phyloP scores from a whole-genome alignment of 2,329 filamentous ascomycete genomes.

The Tolypocladium guangdongense region DNA sequence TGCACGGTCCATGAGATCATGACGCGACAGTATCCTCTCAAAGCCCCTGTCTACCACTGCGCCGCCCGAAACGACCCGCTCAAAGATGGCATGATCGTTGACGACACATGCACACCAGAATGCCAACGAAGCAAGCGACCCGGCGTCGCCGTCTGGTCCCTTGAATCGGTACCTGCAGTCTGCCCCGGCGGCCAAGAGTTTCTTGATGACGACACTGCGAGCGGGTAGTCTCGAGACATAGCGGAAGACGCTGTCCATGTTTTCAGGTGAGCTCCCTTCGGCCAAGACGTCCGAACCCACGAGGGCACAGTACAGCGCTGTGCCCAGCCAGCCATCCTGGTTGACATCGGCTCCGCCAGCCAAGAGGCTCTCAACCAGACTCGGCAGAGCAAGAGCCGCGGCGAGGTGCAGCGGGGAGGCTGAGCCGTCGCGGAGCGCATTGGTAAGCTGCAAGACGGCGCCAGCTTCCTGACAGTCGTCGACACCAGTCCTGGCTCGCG shows the following conservation, averaged over 20 bases:
- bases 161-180: constrained; percentile 8
- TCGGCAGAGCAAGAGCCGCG: constrained; percentile 19
- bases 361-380: constrained; percentile 16
- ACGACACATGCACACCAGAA: constrained; percentile 16
- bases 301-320: constrained; percentile 23
- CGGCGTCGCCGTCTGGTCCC: constrained; percentile 7
- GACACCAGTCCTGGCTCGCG: constrained; percentile 14
- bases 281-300: constrained; percentile 17
- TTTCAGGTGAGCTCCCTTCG: constrained; percentile 8
- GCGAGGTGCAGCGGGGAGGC: constrained; percentile 23
- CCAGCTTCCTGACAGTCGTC: constrained; percentile 9
- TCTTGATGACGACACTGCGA: constrained; percentile 9
- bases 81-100: constrained; percentile 13
- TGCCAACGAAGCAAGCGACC: constrained; percentile 12
- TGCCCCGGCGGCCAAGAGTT: constrained; percentile 12
- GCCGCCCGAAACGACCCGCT: constrained; percentile 7
- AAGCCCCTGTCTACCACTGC: constrained; percentile 9
- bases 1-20: constrained; percentile 4
- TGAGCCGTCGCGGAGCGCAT: constrained; percentile 15
- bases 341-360: constrained; percentile 10
- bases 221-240: constrained; percentile 2
- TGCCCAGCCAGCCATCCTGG: constrained; percentile 13
- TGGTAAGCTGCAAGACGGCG: constrained; percentile 17
- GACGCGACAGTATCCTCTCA: constrained; percentile 7
- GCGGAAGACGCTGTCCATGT: constrained; percentile 10